phyloP scores from a whole-genome alignment of 768 basidiomycete species.

The Tulasnella sp. region DNA sequence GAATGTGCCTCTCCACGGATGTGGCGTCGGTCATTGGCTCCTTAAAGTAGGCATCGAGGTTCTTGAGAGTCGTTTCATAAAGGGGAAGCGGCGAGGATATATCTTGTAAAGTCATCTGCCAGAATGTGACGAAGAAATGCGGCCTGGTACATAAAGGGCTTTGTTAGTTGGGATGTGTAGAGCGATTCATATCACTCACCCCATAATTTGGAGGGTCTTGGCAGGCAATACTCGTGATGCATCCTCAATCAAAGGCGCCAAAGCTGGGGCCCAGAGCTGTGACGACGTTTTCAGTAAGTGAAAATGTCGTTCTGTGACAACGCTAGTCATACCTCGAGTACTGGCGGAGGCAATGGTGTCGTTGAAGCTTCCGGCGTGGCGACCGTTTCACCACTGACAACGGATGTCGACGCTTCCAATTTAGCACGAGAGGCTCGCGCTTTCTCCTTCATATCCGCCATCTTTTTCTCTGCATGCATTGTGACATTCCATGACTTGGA shows the following conservation, averaged over 20 bases:
- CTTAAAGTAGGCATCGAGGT: slow-evolving; percentile 21
- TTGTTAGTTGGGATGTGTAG: neutral
- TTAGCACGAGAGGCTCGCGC: neutral
- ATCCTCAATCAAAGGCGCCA: slow-evolving; percentile 63
- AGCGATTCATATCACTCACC: slow-evolving; percentile 37
- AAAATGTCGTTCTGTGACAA: slow-evolving; percentile 23
- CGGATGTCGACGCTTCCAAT: neutral
- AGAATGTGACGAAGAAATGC: slow-evolving; percentile 90
- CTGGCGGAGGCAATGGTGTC: slow-evolving; percentile 8
- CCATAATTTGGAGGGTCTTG: slow-evolving; percentile 52
- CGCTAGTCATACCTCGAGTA: slow-evolving; percentile 12
- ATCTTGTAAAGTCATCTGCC: slow-evolving; percentile 91
- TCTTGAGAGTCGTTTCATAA: slow-evolving; percentile 67
- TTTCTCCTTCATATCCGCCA: slow-evolving; percentile 1
- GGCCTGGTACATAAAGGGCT: slow-evolving; percentile 42
- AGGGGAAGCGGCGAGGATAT: slow-evolving; percentile 60
- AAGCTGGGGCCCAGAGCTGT: slow-evolving; percentile 65
- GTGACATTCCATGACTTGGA: neutral
- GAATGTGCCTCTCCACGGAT: slow-evolving; percentile 35
- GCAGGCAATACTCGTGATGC: slow-evolving; percentile 60
- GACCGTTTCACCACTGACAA: slow-evolving; percentile 19
- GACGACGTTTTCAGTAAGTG: slow-evolving; percentile 25
- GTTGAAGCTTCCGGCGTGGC: slow-evolving; percentile 29
- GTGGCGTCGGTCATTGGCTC: slow-evolving; percentile 30
- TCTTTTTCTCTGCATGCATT: neutral